Evolutionary conservation across 129 eudicot genomes (phyloP).

Genomic region (Rutidosis leptorrhynchoides): DNA sequence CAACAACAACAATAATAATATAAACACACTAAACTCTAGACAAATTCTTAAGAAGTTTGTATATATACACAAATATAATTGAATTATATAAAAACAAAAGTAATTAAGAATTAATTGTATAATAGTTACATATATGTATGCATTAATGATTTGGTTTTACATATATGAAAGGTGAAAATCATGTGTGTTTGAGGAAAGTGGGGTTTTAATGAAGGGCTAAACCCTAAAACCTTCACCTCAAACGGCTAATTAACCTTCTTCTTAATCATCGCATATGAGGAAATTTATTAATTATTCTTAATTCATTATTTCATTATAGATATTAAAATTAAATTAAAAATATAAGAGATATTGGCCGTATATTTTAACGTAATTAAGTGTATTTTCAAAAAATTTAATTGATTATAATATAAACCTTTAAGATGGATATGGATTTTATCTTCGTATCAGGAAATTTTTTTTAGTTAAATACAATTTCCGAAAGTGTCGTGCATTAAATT

Average conservation of each 20-base stretch:
- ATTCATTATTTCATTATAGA: too few species aligned
- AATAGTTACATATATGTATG: constrained; percentile 14
- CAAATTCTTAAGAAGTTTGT: constrained; percentile 19
- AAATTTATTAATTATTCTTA: constrained; percentile 15
- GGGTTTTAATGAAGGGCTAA: constrained; percentile 23
- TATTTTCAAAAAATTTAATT: too few species aligned
- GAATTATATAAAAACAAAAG: constrained; percentile 21
- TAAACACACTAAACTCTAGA: constrained; percentile 17
- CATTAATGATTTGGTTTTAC: constrained; percentile 21
- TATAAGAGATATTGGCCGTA: too few species aligned
- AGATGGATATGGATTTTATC: too few species aligned
- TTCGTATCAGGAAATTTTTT: too few species aligned
- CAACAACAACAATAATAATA: constrained; percentile 22
- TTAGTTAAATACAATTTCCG: too few species aligned
- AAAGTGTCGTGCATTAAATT: too few species aligned
- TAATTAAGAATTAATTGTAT: constrained; percentile 17
- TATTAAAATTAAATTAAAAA: too few species aligned
- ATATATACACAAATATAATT: constrained; percentile 13
- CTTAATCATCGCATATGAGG: constrained; percentile 16
- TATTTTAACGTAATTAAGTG: too few species aligned
- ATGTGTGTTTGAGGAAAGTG: constrained; percentile 15
- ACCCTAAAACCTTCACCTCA: constrained; percentile 29
- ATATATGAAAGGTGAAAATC: constrained; percentile 23
- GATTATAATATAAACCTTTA: too few species aligned
- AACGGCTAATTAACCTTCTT: constrained; percentile 26